A percentile compares a stretch with the other conserved stretches of the same genome.
Evolutionary conservation across 1,284 basidiomycete genomes (phyloP).

Genomic region (Ceratobasidium sp.): DNA sequence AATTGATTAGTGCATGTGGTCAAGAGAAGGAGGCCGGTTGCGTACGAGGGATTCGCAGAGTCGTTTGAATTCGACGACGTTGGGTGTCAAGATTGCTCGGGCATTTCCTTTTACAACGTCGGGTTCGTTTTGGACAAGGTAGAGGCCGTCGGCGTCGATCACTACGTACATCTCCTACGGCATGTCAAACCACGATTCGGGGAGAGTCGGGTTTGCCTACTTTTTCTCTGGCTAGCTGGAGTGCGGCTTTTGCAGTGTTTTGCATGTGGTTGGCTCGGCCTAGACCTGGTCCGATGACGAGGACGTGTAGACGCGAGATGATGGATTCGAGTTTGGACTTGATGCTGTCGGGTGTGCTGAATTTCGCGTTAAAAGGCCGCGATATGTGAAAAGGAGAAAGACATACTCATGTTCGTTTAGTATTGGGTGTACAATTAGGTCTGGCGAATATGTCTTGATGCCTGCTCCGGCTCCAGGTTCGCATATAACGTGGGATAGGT

Average conservation of each 20-base stretch:
- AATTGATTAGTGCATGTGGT: not conserved
- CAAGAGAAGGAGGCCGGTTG: constrained; percentile 45
- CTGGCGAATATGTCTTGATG: constrained; percentile 96
- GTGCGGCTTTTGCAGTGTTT: constrained; percentile 64
- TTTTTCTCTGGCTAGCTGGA: constrained; percentile 60
- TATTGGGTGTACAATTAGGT: constrained; percentile 96
- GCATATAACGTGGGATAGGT: constrained; percentile 97
- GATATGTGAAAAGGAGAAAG: constrained; percentile 39
- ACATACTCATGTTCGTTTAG: constrained; percentile 68
- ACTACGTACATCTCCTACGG: constrained; percentile 84
- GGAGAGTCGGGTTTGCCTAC: not conserved
- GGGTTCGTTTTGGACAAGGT: constrained; percentile 81
- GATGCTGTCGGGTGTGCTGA: constrained; percentile 64
- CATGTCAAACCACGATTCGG: constrained; percentile 61
- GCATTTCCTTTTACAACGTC: constrained; percentile 82
- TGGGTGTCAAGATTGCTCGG: constrained; percentile 89
- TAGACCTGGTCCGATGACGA: constrained; percentile 93
- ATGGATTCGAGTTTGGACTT: constrained; percentile 72
- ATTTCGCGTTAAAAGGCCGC: not conserved
- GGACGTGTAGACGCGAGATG: constrained; percentile 87
- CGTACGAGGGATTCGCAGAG: constrained; percentile 79
- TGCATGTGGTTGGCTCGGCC: constrained; percentile 94
- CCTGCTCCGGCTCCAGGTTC: constrained; percentile 88
- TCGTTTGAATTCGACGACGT: constrained; percentile 93
- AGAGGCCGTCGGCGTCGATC: constrained; percentile 92